Evolutionary conservation across 768 basidiomycete species (phyloP), one percentile per base, ranked within the genome.

Genomic region (Suillus subalutaceus): DNA sequence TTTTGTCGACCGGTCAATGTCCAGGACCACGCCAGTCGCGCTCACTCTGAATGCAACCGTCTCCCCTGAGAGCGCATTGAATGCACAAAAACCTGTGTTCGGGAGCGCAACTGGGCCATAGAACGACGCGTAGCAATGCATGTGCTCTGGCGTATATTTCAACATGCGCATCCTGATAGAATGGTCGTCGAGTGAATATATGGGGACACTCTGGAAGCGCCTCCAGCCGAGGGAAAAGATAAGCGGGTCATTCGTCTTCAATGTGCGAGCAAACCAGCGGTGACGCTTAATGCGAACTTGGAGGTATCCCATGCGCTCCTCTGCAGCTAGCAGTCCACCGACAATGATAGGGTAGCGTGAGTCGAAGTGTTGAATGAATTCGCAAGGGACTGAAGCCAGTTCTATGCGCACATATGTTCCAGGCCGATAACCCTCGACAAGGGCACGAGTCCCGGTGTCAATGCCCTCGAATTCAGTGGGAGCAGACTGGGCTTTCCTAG

Each of bases 101-200:
- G 96, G 97, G 0, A 93, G 81, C 3, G 94, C 82, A 26, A 94
- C 89, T 8, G 97, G 97, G 0, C 95, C 97, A 73, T 96, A 99
- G 78, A 99, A 97, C 3, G 96, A 97, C 3, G 96, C 97, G 73
- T 91, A 97, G 73, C 97, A 99, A 75, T 99, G 97, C 97, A 97
- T 98, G 74, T 99, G 97, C 79, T 99, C 97, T 0, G 97, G 97
- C 0, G 97, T 98, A 76, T 99, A 99, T 80, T 99, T 99, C 80
- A 99, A 91, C 91, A 99, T 93, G 43, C 97, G 94, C 90, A 98
- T 97, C 20, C 97, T 92, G 70, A 98, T 97, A 12, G 92, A 94
- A 74, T 97, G 96, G 78, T 99, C 97, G 75, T 99, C 97, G 26
- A 99, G 82, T 23, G 95, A 95, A 79, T 98, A 99, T 69, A 98